Evolutionary conservation across 768 basidiomycete genomes (phyloP), one percentile per base, ranked within the genome.

Genomic region (Tylopilus sp.): DNA sequence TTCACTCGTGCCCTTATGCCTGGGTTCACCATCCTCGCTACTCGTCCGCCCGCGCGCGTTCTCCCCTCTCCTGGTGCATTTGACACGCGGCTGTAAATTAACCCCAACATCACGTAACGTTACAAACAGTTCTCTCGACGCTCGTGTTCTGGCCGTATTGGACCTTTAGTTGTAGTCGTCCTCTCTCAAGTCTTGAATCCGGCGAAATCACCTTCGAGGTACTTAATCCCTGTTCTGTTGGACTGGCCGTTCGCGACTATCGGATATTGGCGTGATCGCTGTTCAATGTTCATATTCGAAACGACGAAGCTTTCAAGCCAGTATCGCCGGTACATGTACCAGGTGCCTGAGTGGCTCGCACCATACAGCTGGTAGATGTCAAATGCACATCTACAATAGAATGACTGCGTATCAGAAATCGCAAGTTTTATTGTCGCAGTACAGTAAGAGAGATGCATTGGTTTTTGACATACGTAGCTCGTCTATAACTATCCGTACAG

Each of bases 1-100:
- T 59, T 3, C 53, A 56, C 33, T 46, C 58, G 0, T 58, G 58
- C 1, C 50, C 58, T 11, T 60, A 56, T 12, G 53, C 58, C n/a
- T 44, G 42, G 40, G 47, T 56, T 4, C 53, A 53, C 13, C 57
- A 56, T 25, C 58, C 58, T 1, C 18, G 56, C 22, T 59, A 59
- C 21, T 4, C 22, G 58, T 60, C 20, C 13, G 57, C n/a, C n/a
- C n/a, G n/a, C n/a, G n/a, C n/a, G n/a, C n/a, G n/a, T n/a, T 8
- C 36, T 26, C 6, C 12, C 7, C 9, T 17, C n/a, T 8, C 4
- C 2, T 12, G 11, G 9, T 13, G 23, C 39, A 30, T 13, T 18
- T 4, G 15, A 12, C 20, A 1, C 26, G 20, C 20, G 25, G 8
- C 6, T 12, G 10, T 2, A 38, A 20, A n/a, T n/a, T n/a, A n/a